Percentiles rank a stretch among this genome's conserved stretches.
These are phyloP conservation scores for Aureobasidium lini DNA, from an alignment of 2,329 filamentous ascomycete genomes.

Conservation along the genomic window DNA sequence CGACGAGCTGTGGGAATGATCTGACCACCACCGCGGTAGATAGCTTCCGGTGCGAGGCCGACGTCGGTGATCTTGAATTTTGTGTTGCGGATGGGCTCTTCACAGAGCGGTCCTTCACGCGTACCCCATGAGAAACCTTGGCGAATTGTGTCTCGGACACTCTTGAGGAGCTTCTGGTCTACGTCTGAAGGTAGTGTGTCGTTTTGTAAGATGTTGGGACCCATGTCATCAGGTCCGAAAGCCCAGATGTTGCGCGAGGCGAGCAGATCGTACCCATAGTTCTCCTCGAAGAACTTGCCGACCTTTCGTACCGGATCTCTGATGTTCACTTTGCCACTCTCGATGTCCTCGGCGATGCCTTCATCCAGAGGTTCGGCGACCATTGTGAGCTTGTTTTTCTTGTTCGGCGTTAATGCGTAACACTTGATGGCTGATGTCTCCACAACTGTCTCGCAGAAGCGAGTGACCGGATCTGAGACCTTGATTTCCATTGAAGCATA, in stretches of 20 bases:
- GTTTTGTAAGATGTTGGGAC: conserved; percentile 92
- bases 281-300: conserved; percentile 94
- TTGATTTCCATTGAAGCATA: conserved; percentile 99
- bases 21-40: conserved; percentile 90
- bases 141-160: conserved; percentile 83
- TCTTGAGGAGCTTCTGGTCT: conserved; percentile 81
- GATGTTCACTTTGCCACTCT: conserved; percentile 82
- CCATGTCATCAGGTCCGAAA: conserved; percentile 90
- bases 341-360: conserved; percentile 91
- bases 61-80: conserved; percentile 96
- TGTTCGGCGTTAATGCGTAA: conserved; percentile 95
- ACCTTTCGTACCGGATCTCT: conserved; percentile 88
- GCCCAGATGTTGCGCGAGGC: conserved; percentile 96
- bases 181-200: conserved; percentile 92
- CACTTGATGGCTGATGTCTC: conserved; percentile 97
- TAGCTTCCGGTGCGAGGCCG: conserved; percentile 76
- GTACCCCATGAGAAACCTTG: conserved; percentile 97
- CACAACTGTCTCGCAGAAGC: conserved; percentile 96
- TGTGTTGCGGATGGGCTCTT: conserved; percentile 97
- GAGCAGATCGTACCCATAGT: conserved; percentile 93
- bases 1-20: conserved; percentile 92
- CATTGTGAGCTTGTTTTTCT: conserved; percentile 99
- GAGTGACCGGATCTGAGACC: conserved; percentile 92
- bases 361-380: conserved; percentile 92
- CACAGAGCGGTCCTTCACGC: conserved; percentile 88